A percentile compares a stretch with the other conserved stretches of the same genome.
Conservation (phyloP, 768 basidiomycete genomes). For the Agaricus sinodeliciosus region DNA sequence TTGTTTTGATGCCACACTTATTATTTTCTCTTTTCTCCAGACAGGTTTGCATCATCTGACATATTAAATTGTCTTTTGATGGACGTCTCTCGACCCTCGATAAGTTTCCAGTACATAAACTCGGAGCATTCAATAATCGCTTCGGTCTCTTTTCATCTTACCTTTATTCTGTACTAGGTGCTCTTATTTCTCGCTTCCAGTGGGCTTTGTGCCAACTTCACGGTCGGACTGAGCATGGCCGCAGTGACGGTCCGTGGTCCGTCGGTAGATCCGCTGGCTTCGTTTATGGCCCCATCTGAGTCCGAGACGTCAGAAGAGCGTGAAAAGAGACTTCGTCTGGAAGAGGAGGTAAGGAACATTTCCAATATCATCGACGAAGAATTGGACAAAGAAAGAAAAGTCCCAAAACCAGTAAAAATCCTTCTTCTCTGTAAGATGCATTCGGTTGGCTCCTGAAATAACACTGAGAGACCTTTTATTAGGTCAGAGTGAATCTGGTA, state of each 20-base stretch:
- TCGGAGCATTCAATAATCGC: too few relatives aligned
- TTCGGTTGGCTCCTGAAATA: neutral
- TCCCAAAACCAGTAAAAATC: conserved; percentile 50
- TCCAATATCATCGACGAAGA: conserved; percentile 65
- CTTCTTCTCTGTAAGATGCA: conserved; percentile 47
- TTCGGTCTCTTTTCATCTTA: too few relatives aligned
- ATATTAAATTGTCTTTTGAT: too few relatives aligned
- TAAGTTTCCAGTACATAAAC: too few relatives aligned
- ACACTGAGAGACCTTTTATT: conserved; percentile 15
- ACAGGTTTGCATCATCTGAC: too few relatives aligned
- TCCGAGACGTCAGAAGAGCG: conserved; percentile 43
- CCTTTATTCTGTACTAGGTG: too few relatives aligned
- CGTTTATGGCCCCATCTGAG: conserved; percentile 43
- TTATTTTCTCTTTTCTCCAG: too few relatives aligned
- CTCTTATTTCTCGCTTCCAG: too few relatives aligned
- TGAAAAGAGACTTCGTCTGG: conserved; percentile 36
- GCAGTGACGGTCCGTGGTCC: neutral
- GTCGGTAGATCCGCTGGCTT: conserved; percentile 39
- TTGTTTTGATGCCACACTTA: too few relatives aligned
- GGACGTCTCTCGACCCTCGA: too few relatives aligned
- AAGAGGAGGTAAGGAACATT: conserved; percentile 44
- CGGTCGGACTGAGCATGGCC: neutral
- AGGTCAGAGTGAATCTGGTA: conserved; percentile 84
- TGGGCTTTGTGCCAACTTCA: neutral
- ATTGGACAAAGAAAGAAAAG: conserved; percentile 40